Evolutionary conservation across 208 protist genomes (phyloP), one percentile per base, ranked within the genome.

Genomic region (Wallacemonas sp.): DNA sequence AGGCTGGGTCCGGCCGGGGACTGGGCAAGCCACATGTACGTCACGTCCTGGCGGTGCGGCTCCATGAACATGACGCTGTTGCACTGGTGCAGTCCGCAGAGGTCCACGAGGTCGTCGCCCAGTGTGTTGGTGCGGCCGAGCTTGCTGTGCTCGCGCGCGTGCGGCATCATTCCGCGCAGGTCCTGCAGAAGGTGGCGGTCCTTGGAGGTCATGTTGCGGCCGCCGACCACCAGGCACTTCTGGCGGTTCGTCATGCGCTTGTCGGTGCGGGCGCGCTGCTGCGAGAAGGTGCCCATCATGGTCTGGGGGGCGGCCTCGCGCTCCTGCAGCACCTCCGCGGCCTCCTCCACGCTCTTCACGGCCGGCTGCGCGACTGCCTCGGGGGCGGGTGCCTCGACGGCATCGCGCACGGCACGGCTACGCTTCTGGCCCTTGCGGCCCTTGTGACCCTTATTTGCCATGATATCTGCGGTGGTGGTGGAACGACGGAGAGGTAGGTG

Each of bases 131-230:
- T 88, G 33, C 77, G 72, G 45, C 93, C 86, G 36, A 98, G 45
- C 80, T 98, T 98, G 20, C 81, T 66, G 74, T 98, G 97, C 55
- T 91, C 91, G 59, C 97, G 95, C 20, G 82, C 83, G 80, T 99
- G 98, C 28, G 98, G 97, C 76, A 99, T 89, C 20, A 99, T 72
- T 5, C 64, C 66, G 16, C 87, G 83, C 28, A 99, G 72, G 69
- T 99, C 97, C 1, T 74, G 65, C 52, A 99, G 78, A 1, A 99
- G 83, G 74, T 99, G 97, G 41, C 97, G 87, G 57, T 98, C 83
- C 59, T 93, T 89, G 57, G 79, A 78, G n/a, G 73, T 83, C 57
- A 98, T 97, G 52, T 89, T 97, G 48, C 97, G 81, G 3, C 91
- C 91, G 23, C 89, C 86, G 2, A 98, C 67, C 54, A 98, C 81